Evolutionary conservation across 2,329 filamentous ascomycete species (phyloP).

Genomic region (Fusarium praegraminearum): DNA sequence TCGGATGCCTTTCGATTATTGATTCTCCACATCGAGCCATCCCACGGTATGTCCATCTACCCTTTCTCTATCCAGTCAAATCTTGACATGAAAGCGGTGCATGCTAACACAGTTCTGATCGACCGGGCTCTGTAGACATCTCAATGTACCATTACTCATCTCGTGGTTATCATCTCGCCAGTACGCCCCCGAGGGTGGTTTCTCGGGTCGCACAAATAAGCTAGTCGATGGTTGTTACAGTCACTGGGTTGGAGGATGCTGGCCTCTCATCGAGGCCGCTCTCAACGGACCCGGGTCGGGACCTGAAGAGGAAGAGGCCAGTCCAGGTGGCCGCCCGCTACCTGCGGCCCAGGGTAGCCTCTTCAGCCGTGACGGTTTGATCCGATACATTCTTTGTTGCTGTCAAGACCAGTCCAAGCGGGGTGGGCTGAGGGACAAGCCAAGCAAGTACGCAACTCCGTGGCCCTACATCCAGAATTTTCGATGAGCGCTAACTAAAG

Average conservation of each 20-base stretch:
- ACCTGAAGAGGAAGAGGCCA: conserved; percentile 48
- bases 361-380: conserved; percentile 86
- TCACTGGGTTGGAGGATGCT: conserved; percentile 97
- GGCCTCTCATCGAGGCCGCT: conserved; percentile 87
- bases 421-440: conserved; percentile 93
- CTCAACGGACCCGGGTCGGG: conserved; percentile 63
- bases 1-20: conserved; percentile 89
- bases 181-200: conserved; percentile 90
- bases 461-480: conserved; percentile 21
- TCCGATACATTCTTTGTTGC: conserved; percentile 89
- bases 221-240: conserved; percentile 98
- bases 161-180: conserved; percentile 92
- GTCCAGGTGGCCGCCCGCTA: conserved; percentile 46
- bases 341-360: conserved; percentile 60
- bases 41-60: conserved; percentile 67
- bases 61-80: conserved; percentile 49
- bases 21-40: conserved; percentile 82
- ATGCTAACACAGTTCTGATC: conserved; percentile 50
- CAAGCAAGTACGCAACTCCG: conserved; percentile 75
- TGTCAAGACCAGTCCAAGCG: conserved; percentile 78
- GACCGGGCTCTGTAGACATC: conserved; percentile 64
- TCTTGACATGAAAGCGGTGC: conserved; percentile 47
- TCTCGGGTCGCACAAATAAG: conserved; percentile 96
- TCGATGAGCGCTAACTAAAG: conserved; percentile 39
- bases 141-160: conserved; percentile 81